phyloP scores from a whole-genome alignment of 805 yeast species.

The Yarrowia hollandica region DNA sequence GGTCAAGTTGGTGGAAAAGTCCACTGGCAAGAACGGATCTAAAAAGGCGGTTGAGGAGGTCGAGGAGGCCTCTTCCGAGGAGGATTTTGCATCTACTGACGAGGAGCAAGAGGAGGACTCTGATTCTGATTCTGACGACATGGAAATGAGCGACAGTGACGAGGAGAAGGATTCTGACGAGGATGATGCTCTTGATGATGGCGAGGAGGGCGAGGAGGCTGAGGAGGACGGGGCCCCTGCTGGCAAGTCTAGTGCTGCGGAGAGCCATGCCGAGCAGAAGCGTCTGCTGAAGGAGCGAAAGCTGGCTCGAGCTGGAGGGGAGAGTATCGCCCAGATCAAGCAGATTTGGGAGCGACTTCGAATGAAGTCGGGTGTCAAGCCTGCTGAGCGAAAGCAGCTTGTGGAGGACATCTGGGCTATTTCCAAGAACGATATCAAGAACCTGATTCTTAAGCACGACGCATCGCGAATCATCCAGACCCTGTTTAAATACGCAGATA shows the following conservation, averaged over 20 bases:
- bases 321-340: constrained; percentile 80
- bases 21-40: constrained; percentile 9
- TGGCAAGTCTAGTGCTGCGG: constrained; percentile 50
- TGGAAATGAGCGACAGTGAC: constrained; percentile 23
- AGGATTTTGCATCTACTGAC: constrained; percentile 25
- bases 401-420: constrained; percentile 84
- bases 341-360: constrained; percentile 87
- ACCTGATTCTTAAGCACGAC: constrained; percentile 91
- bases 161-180: constrained; percentile 30
- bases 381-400: constrained; percentile 70
- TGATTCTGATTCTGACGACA: constrained; percentile 29
- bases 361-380: constrained; percentile 78
- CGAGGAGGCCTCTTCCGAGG: constrained; percentile 6
- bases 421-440: constrained; percentile 72
- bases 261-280: constrained; percentile 81
- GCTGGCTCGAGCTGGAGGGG: constrained; percentile 82
- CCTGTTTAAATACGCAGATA: constrained; percentile 78
- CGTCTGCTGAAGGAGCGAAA: constrained; percentile 78
- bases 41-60: constrained; percentile 13
- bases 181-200: constrained; percentile 33
- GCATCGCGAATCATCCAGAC: constrained; percentile 96
- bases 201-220: constrained; percentile 41
- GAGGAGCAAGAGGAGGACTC: constrained; percentile 19
- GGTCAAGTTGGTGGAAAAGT: constrained; percentile 20
- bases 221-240: constrained; percentile 41